Percentiles rank a stretch among this genome's conserved stretches.
phyloP scores from a whole-genome alignment of 2,329 filamentous ascomycete genomes.

The Cladosporium cucumerinum region DNA sequence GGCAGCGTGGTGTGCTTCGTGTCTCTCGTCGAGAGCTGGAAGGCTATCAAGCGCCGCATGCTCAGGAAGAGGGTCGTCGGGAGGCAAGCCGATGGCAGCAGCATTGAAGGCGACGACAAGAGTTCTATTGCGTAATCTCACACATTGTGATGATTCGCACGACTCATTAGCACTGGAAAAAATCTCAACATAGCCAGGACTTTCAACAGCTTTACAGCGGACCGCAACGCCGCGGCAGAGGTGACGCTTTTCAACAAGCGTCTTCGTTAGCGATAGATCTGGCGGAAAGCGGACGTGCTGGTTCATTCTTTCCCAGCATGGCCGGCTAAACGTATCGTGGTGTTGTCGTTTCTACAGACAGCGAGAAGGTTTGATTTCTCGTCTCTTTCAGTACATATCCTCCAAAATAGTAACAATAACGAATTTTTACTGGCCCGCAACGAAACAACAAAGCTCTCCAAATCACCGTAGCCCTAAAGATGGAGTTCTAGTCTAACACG shows the following conservation, averaged over 20 bases:
- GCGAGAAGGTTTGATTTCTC: background rate
- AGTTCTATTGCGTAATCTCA: background rate
- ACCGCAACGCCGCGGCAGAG: background rate
- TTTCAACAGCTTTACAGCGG: background rate
- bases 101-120: constrained; percentile 7
- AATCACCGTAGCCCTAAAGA: background rate
- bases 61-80: constrained; percentile 8
- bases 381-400: background rate
- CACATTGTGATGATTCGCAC: background rate
- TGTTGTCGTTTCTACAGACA: background rate
- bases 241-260: background rate
- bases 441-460: background rate
- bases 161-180: background rate
- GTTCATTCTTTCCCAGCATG: background rate
- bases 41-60: constrained; percentile 40
- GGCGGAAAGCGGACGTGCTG: background rate
- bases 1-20: constrained; percentile 42
- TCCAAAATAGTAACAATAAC: too few relatives aligned
- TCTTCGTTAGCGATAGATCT: background rate
- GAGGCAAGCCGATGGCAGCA: constrained; percentile 1
- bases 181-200: background rate
- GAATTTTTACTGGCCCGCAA: background rate
- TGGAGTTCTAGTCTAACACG: background rate
- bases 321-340: background rate
- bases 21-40: constrained; percentile 44